phyloP scores from a whole-genome alignment of 306 rosid genomes.

The Arachis stenosperma region DNA sequence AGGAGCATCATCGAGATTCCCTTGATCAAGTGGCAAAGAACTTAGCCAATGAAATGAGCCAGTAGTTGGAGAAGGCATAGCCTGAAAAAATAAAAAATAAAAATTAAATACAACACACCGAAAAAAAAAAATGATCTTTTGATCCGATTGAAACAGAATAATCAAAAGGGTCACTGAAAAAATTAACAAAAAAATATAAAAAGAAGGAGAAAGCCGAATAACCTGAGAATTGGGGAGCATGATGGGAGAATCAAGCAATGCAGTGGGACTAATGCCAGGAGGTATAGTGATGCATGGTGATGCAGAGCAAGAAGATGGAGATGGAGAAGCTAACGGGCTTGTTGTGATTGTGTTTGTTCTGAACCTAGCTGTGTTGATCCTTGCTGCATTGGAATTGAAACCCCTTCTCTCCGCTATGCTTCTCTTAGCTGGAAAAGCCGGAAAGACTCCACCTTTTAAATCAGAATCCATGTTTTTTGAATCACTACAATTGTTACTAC shows the following conservation, averaged over 20 bases:
- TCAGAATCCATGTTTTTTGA: constrained; percentile 7
- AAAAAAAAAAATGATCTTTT: neutral
- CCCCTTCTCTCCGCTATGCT: constrained; percentile 78
- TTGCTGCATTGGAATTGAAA: constrained; percentile 50
- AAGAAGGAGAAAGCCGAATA: neutral
- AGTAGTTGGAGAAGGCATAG: constrained; percentile 82
- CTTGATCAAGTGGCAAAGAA: constrained; percentile 40
- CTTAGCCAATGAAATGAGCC: constrained; percentile 55
- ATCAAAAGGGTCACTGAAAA: neutral
- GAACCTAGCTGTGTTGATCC: constrained; percentile 55
- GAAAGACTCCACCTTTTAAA: neutral
- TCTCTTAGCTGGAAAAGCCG: constrained; percentile 21
- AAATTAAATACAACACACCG: neutral
- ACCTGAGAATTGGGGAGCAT: constrained; percentile 82
- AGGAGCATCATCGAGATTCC: constrained; percentile 32
- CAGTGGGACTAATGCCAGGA: constrained; percentile 71
- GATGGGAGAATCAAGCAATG: constrained; percentile 75
- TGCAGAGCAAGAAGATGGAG: constrained; percentile 47
- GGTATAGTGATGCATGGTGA: constrained; percentile 73
- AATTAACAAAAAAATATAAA: neutral
- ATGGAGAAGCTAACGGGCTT: constrained; percentile 42
- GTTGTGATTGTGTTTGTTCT: constrained; percentile 28
- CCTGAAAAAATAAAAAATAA: constrained; percentile 39
- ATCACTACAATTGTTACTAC: neutral
- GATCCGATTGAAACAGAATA: neutral